These are phyloP conservation scores for Carex kokanica DNA, from an alignment of 176 grass and related monocot genomes.

Conservation along the genomic window DNA sequence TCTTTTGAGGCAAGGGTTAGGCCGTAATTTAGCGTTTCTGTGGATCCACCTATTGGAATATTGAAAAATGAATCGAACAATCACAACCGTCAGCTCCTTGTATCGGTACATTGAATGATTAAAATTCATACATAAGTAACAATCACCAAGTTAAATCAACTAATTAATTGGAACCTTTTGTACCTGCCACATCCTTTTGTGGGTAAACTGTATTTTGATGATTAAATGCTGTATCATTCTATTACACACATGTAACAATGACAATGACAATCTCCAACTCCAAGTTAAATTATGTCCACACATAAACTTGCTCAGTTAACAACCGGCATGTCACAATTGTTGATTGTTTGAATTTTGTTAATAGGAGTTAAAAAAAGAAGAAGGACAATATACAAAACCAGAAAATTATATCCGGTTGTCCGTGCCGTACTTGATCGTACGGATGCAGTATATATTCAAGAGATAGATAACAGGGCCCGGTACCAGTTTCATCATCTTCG, in stretches of 20 bases:
- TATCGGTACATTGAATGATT: neutral
- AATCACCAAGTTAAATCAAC: too few relatives aligned
- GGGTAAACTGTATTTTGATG: neutral
- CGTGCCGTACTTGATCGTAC: neutral
- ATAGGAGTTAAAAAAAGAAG: too few relatives aligned
- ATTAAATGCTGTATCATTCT: neutral
- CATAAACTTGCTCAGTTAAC: neutral
- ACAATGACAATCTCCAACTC: neutral
- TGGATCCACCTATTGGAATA: neutral
- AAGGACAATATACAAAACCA: neutral
- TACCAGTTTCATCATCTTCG: slow-evolving; percentile 36
- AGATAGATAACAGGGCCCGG: neutral
- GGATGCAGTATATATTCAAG: neutral
- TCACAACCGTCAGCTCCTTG: neutral
- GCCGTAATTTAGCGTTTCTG: slow-evolving; percentile 63
- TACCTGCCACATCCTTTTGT: neutral
- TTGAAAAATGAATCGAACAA: neutral
- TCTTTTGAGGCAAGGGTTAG: slow-evolving; percentile 42
- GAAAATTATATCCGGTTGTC: neutral
- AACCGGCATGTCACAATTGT: neutral
- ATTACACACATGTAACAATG: neutral
- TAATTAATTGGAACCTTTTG: neutral
- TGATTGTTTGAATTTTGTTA: neutral
- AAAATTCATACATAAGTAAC: neutral
- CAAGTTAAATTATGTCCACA: neutral